Percentiles rank a stretch among this genome's conserved stretches.
Conservation (phyloP, 169 alveolate genomes). For the Plasmodium berghei region DNA sequence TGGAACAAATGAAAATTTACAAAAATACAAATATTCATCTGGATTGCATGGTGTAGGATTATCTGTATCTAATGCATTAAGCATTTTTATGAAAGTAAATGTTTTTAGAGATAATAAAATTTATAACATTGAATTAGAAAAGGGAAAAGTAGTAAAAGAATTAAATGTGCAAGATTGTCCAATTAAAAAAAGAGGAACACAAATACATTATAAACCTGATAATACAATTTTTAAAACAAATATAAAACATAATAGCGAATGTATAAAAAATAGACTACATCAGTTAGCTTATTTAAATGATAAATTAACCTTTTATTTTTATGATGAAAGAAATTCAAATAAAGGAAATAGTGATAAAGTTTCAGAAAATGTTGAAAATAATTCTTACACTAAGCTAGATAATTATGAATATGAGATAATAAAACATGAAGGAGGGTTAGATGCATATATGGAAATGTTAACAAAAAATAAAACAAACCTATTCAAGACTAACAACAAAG, state of each 20-base stretch:
- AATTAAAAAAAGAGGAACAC: constrained; percentile 72
- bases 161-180: constrained; percentile 49
- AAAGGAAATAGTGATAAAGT: constrained; percentile 4
- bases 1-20: constrained; percentile 16
- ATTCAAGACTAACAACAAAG: constrained; percentile 56
- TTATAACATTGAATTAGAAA: constrained; percentile 80
- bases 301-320: constrained; percentile 56
- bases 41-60: constrained; percentile 91
- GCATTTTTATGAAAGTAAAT: constrained; percentile 81
- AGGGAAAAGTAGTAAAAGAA: constrained; percentile 79
- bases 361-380: constrained; percentile 1
- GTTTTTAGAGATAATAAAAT: constrained; percentile 80
- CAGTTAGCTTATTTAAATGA: constrained; percentile 77
- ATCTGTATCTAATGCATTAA: constrained; percentile 88
- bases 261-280: constrained; percentile 51
- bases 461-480: constrained; percentile 53
- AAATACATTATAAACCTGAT: constrained; percentile 73
- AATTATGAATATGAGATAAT: constrained; percentile 50
- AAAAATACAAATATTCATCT: constrained; percentile 82
- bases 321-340: constrained; percentile 57
- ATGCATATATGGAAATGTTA: constrained; percentile 53
- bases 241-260: constrained; percentile 44
- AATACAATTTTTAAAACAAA: constrained; percentile 54
- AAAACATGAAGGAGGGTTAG: constrained; percentile 71
- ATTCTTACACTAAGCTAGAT: constrained; percentile 16